These are phyloP conservation scores for Diaporthe destruens DNA, from an alignment of 2,329 filamentous ascomycete species.

Conservation along the genomic window DNA sequence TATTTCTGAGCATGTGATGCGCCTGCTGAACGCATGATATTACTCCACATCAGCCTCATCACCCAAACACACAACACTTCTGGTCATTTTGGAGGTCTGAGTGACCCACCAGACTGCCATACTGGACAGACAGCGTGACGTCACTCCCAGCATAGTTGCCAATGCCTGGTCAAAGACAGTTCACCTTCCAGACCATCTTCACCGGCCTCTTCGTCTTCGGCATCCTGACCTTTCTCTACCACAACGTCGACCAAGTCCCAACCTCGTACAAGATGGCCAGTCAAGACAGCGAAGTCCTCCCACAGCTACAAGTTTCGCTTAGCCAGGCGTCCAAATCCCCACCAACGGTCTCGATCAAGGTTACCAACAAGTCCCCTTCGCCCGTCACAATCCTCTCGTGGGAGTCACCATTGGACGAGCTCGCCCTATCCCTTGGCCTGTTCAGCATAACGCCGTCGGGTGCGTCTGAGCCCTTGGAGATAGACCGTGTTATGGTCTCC, in stretches of 20 bases:
- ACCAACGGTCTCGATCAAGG: conserved; percentile 52
- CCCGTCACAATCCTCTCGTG: conserved; percentile 58
- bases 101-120: background rate
- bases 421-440: conserved; percentile 57
- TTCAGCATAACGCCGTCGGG: conserved; percentile 55
- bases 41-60: background rate
- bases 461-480: conserved; percentile 50
- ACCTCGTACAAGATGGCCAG: conserved; percentile 12
- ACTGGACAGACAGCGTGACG: conserved; percentile 1
- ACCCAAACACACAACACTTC: background rate
- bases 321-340: conserved; percentile 29
- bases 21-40: background rate
- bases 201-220: conserved; percentile 16
- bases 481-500: conserved; percentile 54
- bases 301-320: conserved; percentile 22
- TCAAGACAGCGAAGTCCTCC: conserved; percentile 14
- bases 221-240: conserved; percentile 14
- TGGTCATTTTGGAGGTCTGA: background rate
- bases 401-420: conserved; percentile 59
- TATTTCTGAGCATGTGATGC: background rate
- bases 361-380: conserved; percentile 55
- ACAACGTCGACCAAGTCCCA: background rate
- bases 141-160: conserved; percentile 4
- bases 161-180: conserved; percentile 19
- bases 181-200: conserved; percentile 10